Base-by-base conservation (phyloP, 2,329 filamentous ascomycete species). In the Sporothrix pseudoabietina region DNA sequence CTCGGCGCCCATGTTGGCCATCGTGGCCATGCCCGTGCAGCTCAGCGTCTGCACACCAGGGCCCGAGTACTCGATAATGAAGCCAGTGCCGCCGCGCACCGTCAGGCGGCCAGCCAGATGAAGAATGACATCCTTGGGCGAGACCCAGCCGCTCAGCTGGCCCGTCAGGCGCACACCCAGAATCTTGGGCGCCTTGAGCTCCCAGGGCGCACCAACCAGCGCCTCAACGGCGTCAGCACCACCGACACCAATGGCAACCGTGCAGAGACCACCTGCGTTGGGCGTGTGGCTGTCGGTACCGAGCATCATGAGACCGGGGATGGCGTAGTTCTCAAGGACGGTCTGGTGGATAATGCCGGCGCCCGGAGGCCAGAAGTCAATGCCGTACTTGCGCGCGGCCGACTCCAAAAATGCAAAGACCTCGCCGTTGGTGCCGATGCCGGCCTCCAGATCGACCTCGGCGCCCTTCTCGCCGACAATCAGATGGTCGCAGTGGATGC, bases 401-500 rank as follows among this genome's bases (percentile, higher is more conserved):
- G 93, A 97, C 86, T 98, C 95, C 73, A 99, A 83, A 82, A 99
- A 99, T 82, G 97, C 94, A 80, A 98, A 99, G 0, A 99, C 94
- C 85, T 99, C 96, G 82, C 94, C 94, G 83, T 99, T 99, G 65
- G 92, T 92, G 82, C 91, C 87, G 75, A 99, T 97, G 57, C 94
- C 96, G 44, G 91, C 89, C 39, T 91, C 89, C 75, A 99, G 84
- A 83, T 99, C 96, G 32, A 90, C 88, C 78, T 95, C 91, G 49
- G 95, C 96, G 74, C 96, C 96, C 80, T 91, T 92, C 83, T 97
- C 91, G 73, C 95, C 96, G 41, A 98, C 95, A 83, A 99, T 98
- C 90, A 99, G 91, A 82, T 99, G 96, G 84, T 99, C 96, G 83
- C 96, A 99, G 85, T 99, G 96, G 78, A 98, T 98, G 82, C 94